These are phyloP conservation scores for Septoria linicola DNA, from an alignment of 2,329 filamentous ascomycete genomes.

Conservation along the genomic window DNA sequence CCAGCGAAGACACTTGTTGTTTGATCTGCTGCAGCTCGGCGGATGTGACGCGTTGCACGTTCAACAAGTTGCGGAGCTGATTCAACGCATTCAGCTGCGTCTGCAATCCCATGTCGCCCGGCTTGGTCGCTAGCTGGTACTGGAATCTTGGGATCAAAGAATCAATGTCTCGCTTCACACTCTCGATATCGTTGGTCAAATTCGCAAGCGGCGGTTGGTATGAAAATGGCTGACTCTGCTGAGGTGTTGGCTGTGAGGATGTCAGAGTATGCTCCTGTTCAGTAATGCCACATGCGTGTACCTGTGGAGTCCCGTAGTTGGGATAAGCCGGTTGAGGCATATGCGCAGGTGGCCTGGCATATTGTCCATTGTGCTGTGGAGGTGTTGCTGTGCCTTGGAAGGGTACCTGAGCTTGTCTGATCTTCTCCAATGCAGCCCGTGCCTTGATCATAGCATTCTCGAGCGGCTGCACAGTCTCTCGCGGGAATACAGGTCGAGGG, in stretches of 20 bases:
- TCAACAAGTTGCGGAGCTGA: slow-evolving; percentile 78
- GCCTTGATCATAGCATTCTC: slow-evolving; percentile 92
- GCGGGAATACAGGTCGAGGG: slow-evolving; percentile 84
- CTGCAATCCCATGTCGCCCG: slow-evolving; percentile 72
- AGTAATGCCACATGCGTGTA: slow-evolving; percentile 23
- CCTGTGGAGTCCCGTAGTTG: slow-evolving; percentile 40
- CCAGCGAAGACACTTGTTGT: slow-evolving; percentile 77
- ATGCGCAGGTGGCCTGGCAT: slow-evolving; percentile 38
- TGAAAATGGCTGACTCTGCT: slow-evolving; percentile 22
- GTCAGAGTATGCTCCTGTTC: slow-evolving; percentile 10
- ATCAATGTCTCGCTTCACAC: slow-evolving; percentile 79
- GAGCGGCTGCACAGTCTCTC: slow-evolving; percentile 83
- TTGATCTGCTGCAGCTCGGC: slow-evolving; percentile 82
- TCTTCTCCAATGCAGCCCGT: slow-evolving; percentile 60
- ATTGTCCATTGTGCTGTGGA: slow-evolving; percentile 52
- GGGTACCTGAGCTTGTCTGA: slow-evolving; percentile 53
- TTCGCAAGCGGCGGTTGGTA: slow-evolving; percentile 21
- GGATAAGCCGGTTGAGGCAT: slow-evolving; percentile 38
- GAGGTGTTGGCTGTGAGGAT: slow-evolving; percentile 26
- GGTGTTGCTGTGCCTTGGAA: slow-evolving; percentile 75
- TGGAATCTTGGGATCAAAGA: slow-evolving; percentile 71
- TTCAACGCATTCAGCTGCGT: slow-evolving; percentile 79
- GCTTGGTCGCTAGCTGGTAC: slow-evolving; percentile 71
- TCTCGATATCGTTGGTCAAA: slow-evolving; percentile 47
- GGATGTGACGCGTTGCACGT: slow-evolving; percentile 72